These are phyloP conservation scores for Haplographium delicatum DNA, from an alignment of 495 filamentous ascomycete genomes.

Conservation along the genomic window DNA sequence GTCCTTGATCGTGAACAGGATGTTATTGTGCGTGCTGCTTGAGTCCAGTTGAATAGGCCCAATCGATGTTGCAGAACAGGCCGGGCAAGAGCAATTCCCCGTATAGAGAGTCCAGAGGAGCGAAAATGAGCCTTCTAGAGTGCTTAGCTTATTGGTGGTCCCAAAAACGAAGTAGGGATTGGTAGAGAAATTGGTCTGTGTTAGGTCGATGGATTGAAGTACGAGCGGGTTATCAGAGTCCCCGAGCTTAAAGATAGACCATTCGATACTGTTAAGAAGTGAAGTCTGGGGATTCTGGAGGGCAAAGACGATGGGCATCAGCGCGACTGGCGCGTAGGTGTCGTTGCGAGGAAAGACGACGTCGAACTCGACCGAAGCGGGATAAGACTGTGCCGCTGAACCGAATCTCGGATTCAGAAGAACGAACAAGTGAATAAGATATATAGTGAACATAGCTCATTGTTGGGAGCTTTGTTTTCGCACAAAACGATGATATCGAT, in stretches of 20 bases:
- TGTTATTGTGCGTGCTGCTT: not conserved
- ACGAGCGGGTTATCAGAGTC: not conserved
- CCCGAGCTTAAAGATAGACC: conserved; percentile 12
- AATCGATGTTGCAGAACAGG: too few species aligned
- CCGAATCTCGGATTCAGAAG: too few species aligned
- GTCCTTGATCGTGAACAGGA: not conserved
- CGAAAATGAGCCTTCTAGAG: not conserved
- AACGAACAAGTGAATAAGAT: too few species aligned
- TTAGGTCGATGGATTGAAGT: not conserved
- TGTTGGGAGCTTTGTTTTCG: too few species aligned
- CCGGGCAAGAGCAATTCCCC: not conserved
- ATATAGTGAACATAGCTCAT: too few species aligned
- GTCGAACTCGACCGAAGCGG: conserved; percentile 30
- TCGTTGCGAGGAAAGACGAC: conserved; percentile 38
- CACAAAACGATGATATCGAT: too few species aligned
- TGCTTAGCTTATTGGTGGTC: not conserved
- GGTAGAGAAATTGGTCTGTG: conserved; percentile 13
- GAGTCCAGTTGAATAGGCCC: not conserved
- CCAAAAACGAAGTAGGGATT: conserved; percentile 20
- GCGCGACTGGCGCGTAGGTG: conserved; percentile 32
- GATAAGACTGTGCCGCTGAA: too few species aligned
- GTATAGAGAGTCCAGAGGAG: not conserved
- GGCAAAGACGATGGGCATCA: conserved; percentile 36
- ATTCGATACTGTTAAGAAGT: conserved; percentile 12
- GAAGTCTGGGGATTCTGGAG: conserved; percentile 30